These are phyloP conservation scores for Scutellaria minor DNA, from an alignment of 257 asterid species.

Conservation along the genomic window DNA sequence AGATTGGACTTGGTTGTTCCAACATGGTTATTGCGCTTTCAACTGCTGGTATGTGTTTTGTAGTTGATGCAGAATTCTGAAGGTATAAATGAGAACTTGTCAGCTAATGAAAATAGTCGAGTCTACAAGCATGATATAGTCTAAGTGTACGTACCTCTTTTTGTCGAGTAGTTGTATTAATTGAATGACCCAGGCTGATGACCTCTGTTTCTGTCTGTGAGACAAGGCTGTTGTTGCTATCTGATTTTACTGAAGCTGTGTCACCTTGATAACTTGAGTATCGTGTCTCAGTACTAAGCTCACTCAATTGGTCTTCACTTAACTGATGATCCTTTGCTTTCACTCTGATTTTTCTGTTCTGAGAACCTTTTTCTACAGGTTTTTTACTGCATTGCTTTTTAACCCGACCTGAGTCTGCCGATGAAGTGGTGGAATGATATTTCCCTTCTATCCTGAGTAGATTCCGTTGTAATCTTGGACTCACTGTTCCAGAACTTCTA, in stretches of 20 bases:
- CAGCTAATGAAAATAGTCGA: slow-evolving; percentile 32
- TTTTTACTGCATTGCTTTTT: slow-evolving; percentile 47
- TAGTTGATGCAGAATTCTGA: slow-evolving; percentile 59
- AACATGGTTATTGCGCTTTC: slow-evolving; percentile 49
- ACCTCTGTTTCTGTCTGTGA: slow-evolving; percentile 70
- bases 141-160: slow-evolving; percentile 45
- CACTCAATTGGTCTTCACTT: slow-evolving; percentile 54
- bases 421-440: slow-evolving; percentile 42
- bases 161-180: slow-evolving; percentile 40
- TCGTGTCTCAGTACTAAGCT: slow-evolving; percentile 54
- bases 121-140: slow-evolving; percentile 34
- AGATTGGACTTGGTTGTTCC: slow-evolving; percentile 96
- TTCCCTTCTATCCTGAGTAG: slow-evolving; percentile 42
- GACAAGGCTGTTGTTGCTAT: slow-evolving; percentile 65
- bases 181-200: slow-evolving; percentile 49
- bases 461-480: slow-evolving; percentile 63
- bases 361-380: slow-evolving; percentile 41
- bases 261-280: slow-evolving; percentile 65
- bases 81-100: slow-evolving; percentile 35
- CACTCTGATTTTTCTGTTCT: slow-evolving; percentile 46
- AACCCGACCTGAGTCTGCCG: slow-evolving; percentile 45
- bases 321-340: slow-evolving; percentile 47
- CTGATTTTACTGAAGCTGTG: slow-evolving; percentile 73
- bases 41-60: slow-evolving; percentile 50
- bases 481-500: slow-evolving; percentile 51